Base-by-base conservation (phyloP, 2,329 filamentous ascomycete genomes). In the Penicillium sp. region DNA sequence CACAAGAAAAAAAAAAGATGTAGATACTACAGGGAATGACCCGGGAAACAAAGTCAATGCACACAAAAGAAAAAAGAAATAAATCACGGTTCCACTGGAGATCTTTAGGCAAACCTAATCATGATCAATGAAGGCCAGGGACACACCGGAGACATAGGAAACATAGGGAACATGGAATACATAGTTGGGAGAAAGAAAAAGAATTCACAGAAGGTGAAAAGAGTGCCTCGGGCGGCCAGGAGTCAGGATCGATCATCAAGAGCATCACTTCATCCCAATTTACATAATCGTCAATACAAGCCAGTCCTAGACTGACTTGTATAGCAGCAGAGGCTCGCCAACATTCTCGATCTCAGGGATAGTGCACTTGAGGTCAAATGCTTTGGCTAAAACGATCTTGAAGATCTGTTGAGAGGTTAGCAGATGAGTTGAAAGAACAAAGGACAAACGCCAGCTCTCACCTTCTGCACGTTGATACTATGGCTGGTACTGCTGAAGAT, bases 381-480 rank as follows among this genome's bases (percentile, higher is more conserved):
- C 93, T 73, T 98, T 98, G 55, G 91, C 95, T 20, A 98, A 80
- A 47, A 98, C 93, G 61, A 98, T 98, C 72, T 98, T 98, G 81
- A 98, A 98, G 65, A 98, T 98, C 91, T 97, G 61, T 1, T 16
- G 8, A 13, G 14, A 13, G 48, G 65, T 36, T 38, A 22, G 35
- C 20, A 9, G 29, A 26, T 3, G 26, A 18, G 20, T 7, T 9
- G 26, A 10, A 40, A 46, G 40, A 48, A 28, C 40, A 41, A 55
- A 31, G 7, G 16, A 20, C 23, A 16, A 23, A 34, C 3, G 29
- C 5, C 9, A 41, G 18, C 18, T 39, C 69, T 39, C 66, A 95
- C 91, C 86, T 97, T 98, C 73, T 98, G 93, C 54, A 98, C 93
- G 62, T 98, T 98, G 77, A 98, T 98, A 70, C 90, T 96, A 74